phyloP scores from a whole-genome alignment of 768 basidiomycete genomes.

The Arthromyces matolae region DNA sequence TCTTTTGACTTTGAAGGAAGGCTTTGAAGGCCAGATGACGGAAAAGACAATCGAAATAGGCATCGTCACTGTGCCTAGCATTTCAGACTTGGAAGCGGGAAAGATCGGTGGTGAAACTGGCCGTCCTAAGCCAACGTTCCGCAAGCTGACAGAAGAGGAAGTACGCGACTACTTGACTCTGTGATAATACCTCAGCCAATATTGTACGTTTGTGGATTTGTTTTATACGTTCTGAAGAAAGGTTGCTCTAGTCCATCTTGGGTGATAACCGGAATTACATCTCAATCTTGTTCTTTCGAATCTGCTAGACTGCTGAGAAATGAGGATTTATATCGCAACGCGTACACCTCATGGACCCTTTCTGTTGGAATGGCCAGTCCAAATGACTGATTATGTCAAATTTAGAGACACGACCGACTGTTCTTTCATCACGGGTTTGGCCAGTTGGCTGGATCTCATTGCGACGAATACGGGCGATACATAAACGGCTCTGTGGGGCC shows the following conservation, averaged over 20 bases:
- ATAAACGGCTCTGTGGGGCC: no score
- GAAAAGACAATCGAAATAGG: constrained; percentile 99
- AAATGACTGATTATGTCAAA: neutral
- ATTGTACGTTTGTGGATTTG: constrained; percentile 23
- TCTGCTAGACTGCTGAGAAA: no score
- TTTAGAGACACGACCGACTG: no score
- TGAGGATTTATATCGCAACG: no score
- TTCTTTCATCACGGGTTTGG: no score
- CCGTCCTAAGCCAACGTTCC: constrained; percentile 82
- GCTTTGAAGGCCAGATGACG: constrained; percentile 99
- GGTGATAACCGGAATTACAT: no score
- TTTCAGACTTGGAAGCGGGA: constrained; percentile 63
- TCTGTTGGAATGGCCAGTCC: neutral
- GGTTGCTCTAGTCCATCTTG: no score
- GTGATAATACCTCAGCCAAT: constrained; percentile 27
- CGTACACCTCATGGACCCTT: neutral
- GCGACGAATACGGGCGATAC: neutral
- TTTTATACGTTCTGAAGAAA: no score
- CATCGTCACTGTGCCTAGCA: constrained; percentile 85
- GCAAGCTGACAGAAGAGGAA: constrained; percentile 95
- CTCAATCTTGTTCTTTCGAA: no score
- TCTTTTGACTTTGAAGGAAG: constrained; percentile 94
- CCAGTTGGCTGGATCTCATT: no score
- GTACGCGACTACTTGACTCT: constrained; percentile 92
- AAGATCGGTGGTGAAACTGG: constrained; percentile 66